Evolutionary conservation across 441 rosid species (phyloP).

Genomic region (Adansonia rubrostipa): DNA sequence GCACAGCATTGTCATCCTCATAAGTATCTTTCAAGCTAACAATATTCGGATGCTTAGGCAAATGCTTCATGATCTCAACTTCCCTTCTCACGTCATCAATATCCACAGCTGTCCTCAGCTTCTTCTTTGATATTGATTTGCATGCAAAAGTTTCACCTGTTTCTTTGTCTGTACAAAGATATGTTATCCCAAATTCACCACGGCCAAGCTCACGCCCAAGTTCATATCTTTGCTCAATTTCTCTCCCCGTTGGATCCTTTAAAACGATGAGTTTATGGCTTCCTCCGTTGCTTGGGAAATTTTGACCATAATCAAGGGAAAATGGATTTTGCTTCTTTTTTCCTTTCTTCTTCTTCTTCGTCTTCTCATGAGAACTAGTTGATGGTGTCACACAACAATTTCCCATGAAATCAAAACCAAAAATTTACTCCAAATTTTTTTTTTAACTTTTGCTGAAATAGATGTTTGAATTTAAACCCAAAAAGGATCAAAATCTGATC

Average conservation of each 20-base stretch:
- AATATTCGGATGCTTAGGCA: conserved; percentile 62
- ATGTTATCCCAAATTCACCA: conserved; percentile 75
- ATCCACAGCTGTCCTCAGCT: conserved; percentile 64
- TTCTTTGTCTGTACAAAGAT: conserved; percentile 59
- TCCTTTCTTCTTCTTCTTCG: conserved; percentile 39
- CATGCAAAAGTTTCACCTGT: conserved; percentile 53
- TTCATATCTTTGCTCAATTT: conserved; percentile 55
- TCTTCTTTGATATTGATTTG: conserved; percentile 69
- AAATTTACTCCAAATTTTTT: neutral
- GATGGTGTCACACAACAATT: conserved; percentile 63
- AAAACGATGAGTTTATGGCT: conserved; percentile 53
- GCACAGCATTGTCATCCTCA: conserved; percentile 74
- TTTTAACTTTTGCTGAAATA: neutral
- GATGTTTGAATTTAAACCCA: neutral
- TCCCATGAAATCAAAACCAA: conserved; percentile 54
- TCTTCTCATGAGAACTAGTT: conserved; percentile 33
- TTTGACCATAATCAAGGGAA: conserved; percentile 44
- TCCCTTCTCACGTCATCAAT: conserved; percentile 78
- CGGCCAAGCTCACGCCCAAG: conserved; percentile 73
- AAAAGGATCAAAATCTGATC: conserved; percentile 26
- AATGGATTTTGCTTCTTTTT: conserved; percentile 76
- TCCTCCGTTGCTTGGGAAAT: too few relatives aligned
- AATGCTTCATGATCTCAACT: conserved; percentile 70
- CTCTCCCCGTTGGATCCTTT: conserved; percentile 58
- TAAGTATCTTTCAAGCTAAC: conserved; percentile 69